Conservation (phyloP, 352 stramenopile species). For the Phytophthora hybrid region DNA sequence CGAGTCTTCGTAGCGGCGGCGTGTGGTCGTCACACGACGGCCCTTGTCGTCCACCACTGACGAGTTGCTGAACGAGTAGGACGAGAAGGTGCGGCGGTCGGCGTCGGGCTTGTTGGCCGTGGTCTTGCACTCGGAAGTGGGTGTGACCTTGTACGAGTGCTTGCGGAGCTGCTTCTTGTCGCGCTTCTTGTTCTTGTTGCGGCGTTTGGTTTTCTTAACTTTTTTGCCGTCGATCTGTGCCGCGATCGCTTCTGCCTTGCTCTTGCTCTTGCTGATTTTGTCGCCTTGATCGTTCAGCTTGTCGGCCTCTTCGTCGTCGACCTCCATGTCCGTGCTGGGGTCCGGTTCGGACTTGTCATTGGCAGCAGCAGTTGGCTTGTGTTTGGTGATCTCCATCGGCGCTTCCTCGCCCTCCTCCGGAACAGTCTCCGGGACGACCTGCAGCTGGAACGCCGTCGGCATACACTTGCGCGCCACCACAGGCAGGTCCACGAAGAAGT, state of each 20-base stretch:
- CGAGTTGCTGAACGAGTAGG: slow-evolving; percentile 51
- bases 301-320: slow-evolving; percentile 16
- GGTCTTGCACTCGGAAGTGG: background rate
- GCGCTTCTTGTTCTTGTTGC: slow-evolving; percentile 6
- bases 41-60: slow-evolving; percentile 44
- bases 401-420: background rate
- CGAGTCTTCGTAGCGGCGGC: slow-evolving; percentile 53
- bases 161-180: background rate
- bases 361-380: background rate
- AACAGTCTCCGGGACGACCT: background rate
- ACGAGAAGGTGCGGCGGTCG: slow-evolving; percentile 29
- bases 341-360: slow-evolving; percentile 4
- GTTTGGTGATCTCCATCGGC: background rate
- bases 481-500: slow-evolving; percentile 26
- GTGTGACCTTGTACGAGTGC: slow-evolving; percentile 1
- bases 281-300: background rate
- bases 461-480: slow-evolving; percentile 12
- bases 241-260: background rate
- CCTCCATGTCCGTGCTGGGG: slow-evolving; percentile 18
- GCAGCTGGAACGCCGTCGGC: slow-evolving; percentile 2
- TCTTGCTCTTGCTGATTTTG: background rate
- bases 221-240: background rate
- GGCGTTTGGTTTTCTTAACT: background rate
- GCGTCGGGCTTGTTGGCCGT: background rate
- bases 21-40: slow-evolving; percentile 39